phyloP scores from a whole-genome alignment of 495 filamentous ascomycete species.

The Elaphomyces granulatus region DNA sequence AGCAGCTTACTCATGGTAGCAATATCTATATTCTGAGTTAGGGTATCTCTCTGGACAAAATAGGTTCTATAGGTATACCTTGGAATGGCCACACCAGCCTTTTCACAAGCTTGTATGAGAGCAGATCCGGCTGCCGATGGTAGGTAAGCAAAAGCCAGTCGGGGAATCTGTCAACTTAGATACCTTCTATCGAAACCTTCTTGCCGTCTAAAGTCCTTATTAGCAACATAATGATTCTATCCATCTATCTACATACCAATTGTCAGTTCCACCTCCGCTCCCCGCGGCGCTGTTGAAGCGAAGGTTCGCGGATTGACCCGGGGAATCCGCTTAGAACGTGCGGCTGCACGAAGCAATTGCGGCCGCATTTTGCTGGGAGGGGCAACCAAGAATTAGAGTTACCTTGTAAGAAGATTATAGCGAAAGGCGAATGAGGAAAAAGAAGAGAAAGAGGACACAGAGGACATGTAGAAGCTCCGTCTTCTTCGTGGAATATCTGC shows the following conservation, averaged over 20 bases:
- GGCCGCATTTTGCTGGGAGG: conserved; percentile 60
- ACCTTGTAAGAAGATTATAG: conserved; percentile 4
- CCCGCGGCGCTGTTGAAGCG: conserved; percentile 52
- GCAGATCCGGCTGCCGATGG: conserved; percentile 53
- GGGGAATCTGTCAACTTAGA: too few species aligned
- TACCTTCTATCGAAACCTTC: conserved; percentile 92
- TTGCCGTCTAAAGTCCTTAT: conserved; percentile 90
- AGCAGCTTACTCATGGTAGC: conserved; percentile 79
- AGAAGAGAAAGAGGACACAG: conserved; percentile 9
- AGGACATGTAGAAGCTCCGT: conserved; percentile 1
- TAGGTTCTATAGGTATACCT: too few species aligned
- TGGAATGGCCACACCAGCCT: conserved; percentile 81
- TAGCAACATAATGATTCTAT: too few species aligned
- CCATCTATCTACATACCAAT: conserved; percentile 50
- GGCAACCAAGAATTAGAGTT: conserved; percentile 16
- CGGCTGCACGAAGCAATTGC: conserved; percentile 73
- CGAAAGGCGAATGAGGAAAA: conserved; percentile 6
- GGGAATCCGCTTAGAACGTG: conserved; percentile 54
- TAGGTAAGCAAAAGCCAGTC: conserved; percentile 22
- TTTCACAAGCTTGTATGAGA: conserved; percentile 97
- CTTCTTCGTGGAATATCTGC: conserved; percentile 1
- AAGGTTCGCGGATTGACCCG: conserved; percentile 57
- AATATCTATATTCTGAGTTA: conserved; percentile 58
- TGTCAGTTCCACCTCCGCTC: conserved; percentile 87
- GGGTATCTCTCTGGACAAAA: too few species aligned